Evolutionary conservation across 371 early-diverging fungal genomes (phyloP), one percentile per base, ranked within the genome.

Genomic region (Mortierella sp.): DNA sequence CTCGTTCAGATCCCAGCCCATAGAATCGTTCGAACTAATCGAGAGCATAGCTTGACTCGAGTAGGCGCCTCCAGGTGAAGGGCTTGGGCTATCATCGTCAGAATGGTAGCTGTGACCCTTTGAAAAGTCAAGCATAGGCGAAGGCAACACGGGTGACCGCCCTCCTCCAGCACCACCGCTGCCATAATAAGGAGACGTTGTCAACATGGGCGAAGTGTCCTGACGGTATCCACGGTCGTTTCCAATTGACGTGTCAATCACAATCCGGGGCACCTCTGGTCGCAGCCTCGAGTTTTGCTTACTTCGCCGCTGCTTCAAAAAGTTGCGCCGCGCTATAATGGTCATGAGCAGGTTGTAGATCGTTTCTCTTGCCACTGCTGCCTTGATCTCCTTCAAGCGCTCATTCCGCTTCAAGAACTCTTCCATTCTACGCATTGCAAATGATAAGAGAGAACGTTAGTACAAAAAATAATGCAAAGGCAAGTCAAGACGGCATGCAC

Each of bases 201-300:
- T 80, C 53, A 80, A 57, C 85, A 84, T 84, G 34, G 85, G 85
- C 44, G 85, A 84, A 3, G 81, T 81, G 24, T 84, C 85, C 64
- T 69, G 78, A 1, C 78, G 50, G n/a, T 26, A 73, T 16, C 50
- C n/a, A 16, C 76, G 61, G 14, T 84, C 85, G 34, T 81, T 80
- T 53, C 81, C 85, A 44, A 84, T 67, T 1, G 85, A 80, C 24
- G 71, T 84, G n/a, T 84, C 85, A 64, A 84, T 84, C 34, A 84
- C 85, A 57, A 84, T 84, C 40, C 85, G 77, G 5, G 85, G 85
- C 0, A 84, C 85, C 34, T 84, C 84, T 28, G 85, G 85, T n/a
- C 85, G 85, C 6, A 75, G 72, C 21, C 85, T 64, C 11, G 81
- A 44, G 74, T 73, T 79, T 46, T 69, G 73, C 19, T 83, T 79